These are phyloP conservation scores for Bassia scoparia DNA, from an alignment of 148 eudicot species.

Conservation along the genomic window DNA sequence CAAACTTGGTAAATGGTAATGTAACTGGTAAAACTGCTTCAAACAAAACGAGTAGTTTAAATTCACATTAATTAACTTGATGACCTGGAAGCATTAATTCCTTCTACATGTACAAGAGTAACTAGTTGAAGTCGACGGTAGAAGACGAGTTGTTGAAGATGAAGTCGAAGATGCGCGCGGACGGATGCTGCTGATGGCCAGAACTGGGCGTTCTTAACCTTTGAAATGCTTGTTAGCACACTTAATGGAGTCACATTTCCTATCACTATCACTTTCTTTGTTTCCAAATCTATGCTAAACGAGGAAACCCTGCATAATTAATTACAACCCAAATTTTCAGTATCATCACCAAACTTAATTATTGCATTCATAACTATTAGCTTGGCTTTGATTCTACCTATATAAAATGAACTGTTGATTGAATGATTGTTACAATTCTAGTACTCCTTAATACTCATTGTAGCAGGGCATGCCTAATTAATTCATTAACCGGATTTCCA, in stretches of 20 bases:
- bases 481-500: no score
- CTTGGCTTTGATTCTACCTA: no score
- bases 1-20: constrained; percentile 14
- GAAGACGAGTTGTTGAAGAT: constrained; percentile 27
- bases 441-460: no score
- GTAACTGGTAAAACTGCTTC: background rate
- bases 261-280: constrained; percentile 68
- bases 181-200: constrained; percentile 65
- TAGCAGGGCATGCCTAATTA: no score
- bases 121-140: constrained; percentile 19
- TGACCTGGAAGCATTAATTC: background rate
- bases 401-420: no score
- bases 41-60: constrained; percentile 21
- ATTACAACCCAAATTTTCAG: background rate
- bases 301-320: constrained; percentile 62
- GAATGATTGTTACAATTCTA: no score
- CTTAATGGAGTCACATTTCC: constrained; percentile 68
- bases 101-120: background rate
- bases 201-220: constrained; percentile 77
- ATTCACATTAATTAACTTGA: background rate
- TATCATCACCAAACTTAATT: background rate
- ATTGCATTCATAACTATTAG: no score
- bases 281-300: constrained; percentile 59
- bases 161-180: constrained; percentile 34
- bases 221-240: constrained; percentile 69